Conservation (phyloP, 2,329 filamentous ascomycete species). For the Pestalotiopsis sp. region DNA sequence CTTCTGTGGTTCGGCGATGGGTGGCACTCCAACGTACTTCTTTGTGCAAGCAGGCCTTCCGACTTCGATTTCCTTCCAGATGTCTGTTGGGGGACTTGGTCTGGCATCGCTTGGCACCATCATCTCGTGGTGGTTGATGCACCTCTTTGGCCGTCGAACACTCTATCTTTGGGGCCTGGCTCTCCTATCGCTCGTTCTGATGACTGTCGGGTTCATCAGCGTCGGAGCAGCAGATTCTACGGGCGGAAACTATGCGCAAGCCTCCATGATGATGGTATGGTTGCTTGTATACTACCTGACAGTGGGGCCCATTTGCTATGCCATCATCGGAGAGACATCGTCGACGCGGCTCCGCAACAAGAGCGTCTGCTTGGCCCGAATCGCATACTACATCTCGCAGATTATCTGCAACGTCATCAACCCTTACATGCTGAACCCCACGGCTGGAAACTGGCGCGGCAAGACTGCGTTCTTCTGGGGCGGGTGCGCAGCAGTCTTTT, state of each 20-base stretch:
- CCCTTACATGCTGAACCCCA: conserved; percentile 32
- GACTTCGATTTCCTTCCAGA: conserved; percentile 8
- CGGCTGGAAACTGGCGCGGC: conserved; percentile 32
- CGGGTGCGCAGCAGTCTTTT: conserved; percentile 49
- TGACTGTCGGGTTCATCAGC: conserved; percentile 11
- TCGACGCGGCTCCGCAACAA: conserved; percentile 13
- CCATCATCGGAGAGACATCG: conserved; percentile 15
- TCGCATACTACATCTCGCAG: conserved; percentile 16
- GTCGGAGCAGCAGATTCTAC: not conserved
- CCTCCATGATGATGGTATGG: conserved; percentile 20
- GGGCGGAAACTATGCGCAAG: conserved; percentile 30
- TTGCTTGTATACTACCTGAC: conserved; percentile 14
- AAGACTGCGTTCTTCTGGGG: conserved; percentile 31
- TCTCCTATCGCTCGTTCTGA: conserved; percentile 7
- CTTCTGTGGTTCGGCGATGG: conserved; percentile 22
- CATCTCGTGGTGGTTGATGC: conserved; percentile 15
- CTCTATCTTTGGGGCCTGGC: conserved; percentile 15
- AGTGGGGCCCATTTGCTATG: conserved; percentile 16
- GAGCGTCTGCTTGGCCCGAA: conserved; percentile 14
- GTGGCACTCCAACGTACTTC: conserved; percentile 31
- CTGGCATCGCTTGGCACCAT: conserved; percentile 9
- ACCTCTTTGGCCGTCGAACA: conserved; percentile 11
- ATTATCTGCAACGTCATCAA: conserved; percentile 28
- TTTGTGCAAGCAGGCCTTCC: conserved; percentile 27
- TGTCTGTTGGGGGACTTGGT: conserved; percentile 34